These are phyloP conservation scores for Scytalidium sp. DNA, from an alignment of 2,329 filamentous ascomycete genomes.

Conservation along the genomic window DNA sequence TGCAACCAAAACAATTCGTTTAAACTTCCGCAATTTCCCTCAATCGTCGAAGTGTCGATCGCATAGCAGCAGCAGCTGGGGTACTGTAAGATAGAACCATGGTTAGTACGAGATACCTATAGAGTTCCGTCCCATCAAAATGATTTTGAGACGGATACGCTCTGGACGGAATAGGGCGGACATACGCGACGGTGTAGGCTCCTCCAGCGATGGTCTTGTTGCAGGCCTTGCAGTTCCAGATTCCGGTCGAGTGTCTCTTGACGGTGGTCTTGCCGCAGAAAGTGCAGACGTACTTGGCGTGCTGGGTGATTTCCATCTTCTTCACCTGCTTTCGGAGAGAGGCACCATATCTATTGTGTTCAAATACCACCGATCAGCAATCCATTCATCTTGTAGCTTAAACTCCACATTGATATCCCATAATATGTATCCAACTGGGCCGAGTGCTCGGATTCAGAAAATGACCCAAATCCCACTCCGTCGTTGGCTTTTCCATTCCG, in stretches of 20 bases:
- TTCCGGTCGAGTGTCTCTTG: constrained; percentile 86
- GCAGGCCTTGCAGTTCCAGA: constrained; percentile 97
- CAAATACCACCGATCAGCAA: constrained; percentile 15
- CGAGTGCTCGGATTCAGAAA: not conserved
- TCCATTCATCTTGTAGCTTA: constrained; percentile 1
- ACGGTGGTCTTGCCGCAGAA: constrained; percentile 98
- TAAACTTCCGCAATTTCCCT: constrained; percentile 97
- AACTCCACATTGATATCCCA: not conserved
- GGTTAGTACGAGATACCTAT: constrained; percentile 5
- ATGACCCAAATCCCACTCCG: not conserved
- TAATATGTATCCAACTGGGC: not conserved
- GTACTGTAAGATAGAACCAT: constrained; percentile 55
- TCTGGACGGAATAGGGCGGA: constrained; percentile 31
- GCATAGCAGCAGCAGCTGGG: constrained; percentile 87
- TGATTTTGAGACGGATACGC: constrained; percentile 5
- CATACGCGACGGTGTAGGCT: constrained; percentile 96
- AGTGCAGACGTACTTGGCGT: constrained; percentile 95
- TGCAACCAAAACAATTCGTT: constrained; percentile 28
- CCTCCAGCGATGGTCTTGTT: constrained; percentile 91
- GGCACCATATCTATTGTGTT: constrained; percentile 78
- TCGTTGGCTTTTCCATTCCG: not conserved
- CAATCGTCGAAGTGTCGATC: constrained; percentile 95
- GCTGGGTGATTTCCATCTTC: constrained; percentile 99
- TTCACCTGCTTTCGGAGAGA: constrained; percentile 99
- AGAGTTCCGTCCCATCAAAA: not conserved